Evolutionary conservation across 768 basidiomycete genomes (phyloP).

Genomic region (Boletus fagicola): DNA sequence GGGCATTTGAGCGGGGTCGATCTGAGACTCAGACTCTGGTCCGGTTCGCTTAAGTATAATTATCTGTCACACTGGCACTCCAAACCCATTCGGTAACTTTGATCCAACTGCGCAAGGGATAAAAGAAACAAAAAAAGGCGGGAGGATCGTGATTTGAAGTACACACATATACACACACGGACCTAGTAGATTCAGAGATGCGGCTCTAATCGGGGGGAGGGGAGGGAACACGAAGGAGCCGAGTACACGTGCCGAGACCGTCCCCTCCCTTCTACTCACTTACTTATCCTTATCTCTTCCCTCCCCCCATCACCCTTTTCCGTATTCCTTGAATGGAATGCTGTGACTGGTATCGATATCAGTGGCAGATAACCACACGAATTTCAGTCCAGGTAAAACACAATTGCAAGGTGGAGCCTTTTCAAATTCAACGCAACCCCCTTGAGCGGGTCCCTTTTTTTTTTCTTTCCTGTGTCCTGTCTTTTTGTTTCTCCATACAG

Average conservation of each 20-base stretch:
- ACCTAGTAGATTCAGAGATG: background rate
- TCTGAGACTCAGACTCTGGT: slow-evolving; percentile 1
- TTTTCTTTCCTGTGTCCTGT: too few species aligned
- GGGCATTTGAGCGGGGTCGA: slow-evolving; percentile 12
- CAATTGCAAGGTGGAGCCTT: background rate
- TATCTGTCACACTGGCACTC: slow-evolving; percentile 5
- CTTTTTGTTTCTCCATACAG: too few species aligned
- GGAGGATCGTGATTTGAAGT: too few species aligned
- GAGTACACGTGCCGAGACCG: slow-evolving; percentile 8
- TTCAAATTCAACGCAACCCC: background rate
- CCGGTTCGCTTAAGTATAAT: slow-evolving; percentile 7
- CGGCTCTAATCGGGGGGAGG: slow-evolving; percentile 1
- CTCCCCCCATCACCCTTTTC: too few species aligned
- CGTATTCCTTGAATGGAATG: background rate
- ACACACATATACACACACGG: background rate
- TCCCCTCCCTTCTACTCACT: background rate
- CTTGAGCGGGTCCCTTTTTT: too few species aligned
- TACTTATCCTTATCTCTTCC: background rate
- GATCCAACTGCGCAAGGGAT: background rate
- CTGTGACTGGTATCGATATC: background rate
- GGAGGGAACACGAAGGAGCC: slow-evolving; percentile 6
- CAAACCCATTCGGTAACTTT: slow-evolving; percentile 24
- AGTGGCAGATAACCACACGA: background rate
- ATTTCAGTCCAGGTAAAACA: background rate
- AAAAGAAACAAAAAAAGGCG: background rate